phyloP scores from a whole-genome alignment of 768 basidiomycete genomes.

The Lepiota venenata region DNA sequence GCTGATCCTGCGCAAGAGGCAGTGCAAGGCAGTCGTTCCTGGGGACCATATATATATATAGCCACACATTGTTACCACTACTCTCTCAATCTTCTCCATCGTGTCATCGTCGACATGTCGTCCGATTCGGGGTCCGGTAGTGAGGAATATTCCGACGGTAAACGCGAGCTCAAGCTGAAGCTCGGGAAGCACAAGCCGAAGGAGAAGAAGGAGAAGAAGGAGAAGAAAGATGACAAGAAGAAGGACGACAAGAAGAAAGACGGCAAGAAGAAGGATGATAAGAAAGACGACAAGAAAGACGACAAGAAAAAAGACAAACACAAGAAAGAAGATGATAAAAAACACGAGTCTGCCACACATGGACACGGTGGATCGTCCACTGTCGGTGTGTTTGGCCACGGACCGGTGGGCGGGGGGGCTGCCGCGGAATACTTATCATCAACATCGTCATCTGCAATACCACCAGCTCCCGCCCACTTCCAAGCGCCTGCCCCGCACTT shows the following conservation, averaged over 20 bases:
- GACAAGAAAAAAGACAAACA: conserved; percentile 17
- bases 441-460: neutral
- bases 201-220: conserved; percentile 24
- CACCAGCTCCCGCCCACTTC: neutral
- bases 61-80: neutral
- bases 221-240: conserved; percentile 21
- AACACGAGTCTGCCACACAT: conserved; percentile 8
- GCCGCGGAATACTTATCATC: conserved; percentile 1
- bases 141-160: neutral
- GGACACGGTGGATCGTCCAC: neutral
- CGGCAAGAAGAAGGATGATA: conserved; percentile 18
- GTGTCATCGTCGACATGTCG: conserved; percentile 5
- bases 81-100: neutral
- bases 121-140: conserved; percentile 1
- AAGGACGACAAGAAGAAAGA: conserved; percentile 22
- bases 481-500: conserved; percentile 11
- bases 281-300: conserved; percentile 19
- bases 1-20: neutral
- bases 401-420: conserved; percentile 1
- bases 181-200: conserved; percentile 6
- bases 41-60: neutral
- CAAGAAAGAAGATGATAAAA: conserved; percentile 16
- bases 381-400: neutral
- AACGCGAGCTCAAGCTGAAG: conserved; percentile 2
- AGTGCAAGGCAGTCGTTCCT: neutral